Evolutionary conservation across 2,329 filamentous ascomycete genomes (phyloP), one percentile per base, ranked within the genome.

Genomic region (Ophiostoma tasmaniense): DNA sequence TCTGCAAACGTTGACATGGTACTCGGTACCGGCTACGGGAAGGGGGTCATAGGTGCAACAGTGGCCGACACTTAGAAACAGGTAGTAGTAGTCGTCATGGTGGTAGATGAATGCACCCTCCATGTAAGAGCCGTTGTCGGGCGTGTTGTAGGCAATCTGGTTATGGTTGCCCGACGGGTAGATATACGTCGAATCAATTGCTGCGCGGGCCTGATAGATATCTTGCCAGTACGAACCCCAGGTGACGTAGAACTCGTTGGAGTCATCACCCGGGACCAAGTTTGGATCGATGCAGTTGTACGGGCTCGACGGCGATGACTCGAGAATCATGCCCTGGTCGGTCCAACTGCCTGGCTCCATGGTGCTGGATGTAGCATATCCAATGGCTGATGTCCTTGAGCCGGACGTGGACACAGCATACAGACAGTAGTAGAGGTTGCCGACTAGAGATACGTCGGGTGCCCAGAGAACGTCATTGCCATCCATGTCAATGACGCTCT

Each of bases 1-100:
- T n/a, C 87, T 79, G 78, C 88, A 90, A 33, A 89, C 86, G 74
- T 83, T 84, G 75, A 90, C 87, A 75, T 84, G 85, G 76, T 90
- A 90, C 76, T 90, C 88, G 68, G 73, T 78, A 35, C 70, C 70
- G n/a, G 42, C 14, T 2, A 64, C 68, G 1, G 68, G 68, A 10
- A 35, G 45, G 4, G 70, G 50, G 30, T 64, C 67, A 45, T 70
- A 71, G 8, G 55, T 61, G 67, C 70, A 71, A 59, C 70, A 71
- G 0, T 74, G 76, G 72, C 88, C 83, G 71, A 85, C 88, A 8
- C 83, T 86, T 75, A 83, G 88, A 76, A 90, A 89, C 13, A 90
- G 79, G 74, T 89, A 91, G 75, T 87, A 90, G 74, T 84, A 88
- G 25, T 77, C 78, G 14, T 79, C 81, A 67, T 85, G 79, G 73